Evolutionary conservation across 441 rosid genomes (phyloP).

Genomic region (Sinapis alba): DNA sequence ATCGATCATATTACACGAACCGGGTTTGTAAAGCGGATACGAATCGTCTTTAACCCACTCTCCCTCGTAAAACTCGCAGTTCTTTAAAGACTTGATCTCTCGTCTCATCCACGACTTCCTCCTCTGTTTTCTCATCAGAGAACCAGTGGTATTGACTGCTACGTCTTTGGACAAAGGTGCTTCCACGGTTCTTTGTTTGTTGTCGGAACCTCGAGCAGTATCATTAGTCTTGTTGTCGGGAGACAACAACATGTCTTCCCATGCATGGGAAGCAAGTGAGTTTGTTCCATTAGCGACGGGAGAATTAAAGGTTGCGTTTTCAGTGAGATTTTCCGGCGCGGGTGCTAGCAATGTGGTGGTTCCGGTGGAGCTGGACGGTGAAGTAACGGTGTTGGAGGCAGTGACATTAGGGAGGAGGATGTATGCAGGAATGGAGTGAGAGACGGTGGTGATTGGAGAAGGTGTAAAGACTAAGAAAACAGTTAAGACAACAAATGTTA

Average conservation of each 20-base stretch:
- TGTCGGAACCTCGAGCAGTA: conserved; percentile 13
- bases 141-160: conserved; percentile 37
- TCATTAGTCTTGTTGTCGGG: conserved; percentile 8
- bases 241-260: neutral
- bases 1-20: conserved; percentile 81
- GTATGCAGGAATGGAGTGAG: conserved; percentile 49
- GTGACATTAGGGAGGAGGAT: conserved; percentile 48
- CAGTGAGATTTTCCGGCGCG: conserved; percentile 28
- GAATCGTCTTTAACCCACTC: conserved; percentile 83
- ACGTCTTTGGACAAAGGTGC: conserved; percentile 13
- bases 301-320: conserved; percentile 35
- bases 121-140: conserved; percentile 41
- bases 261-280: conserved; percentile 1
- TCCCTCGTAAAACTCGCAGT: conserved; percentile 84
- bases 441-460: conserved; percentile 42
- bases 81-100: conserved; percentile 50
- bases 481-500: conserved; percentile 67
- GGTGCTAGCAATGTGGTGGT: conserved; percentile 16
- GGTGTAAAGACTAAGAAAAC: conserved; percentile 68
- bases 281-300: neutral
- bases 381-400: neutral
- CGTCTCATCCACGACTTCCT: conserved; percentile 39
- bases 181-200: conserved; percentile 23
- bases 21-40: conserved; percentile 87
- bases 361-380: neutral